Evolutionary conservation across 306 rosid species (phyloP), one percentile per base, ranked within the genome.

Genomic region (Corylus heterophylla): DNA sequence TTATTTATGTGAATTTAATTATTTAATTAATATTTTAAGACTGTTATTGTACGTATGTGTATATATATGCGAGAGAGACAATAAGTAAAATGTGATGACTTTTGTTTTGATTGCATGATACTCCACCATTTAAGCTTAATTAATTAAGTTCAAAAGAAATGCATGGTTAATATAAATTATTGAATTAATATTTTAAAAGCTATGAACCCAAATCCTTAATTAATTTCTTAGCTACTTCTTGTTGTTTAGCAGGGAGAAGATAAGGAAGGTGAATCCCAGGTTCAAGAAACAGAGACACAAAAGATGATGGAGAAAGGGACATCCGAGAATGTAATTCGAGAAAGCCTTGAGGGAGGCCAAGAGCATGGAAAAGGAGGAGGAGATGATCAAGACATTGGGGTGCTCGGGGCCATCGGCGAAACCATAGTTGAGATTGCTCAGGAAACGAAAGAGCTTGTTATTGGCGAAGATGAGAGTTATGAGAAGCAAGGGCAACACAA

Each of bases 381-480:
- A 25, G 52, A 64, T 10, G 45, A 5, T 39, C 74, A 2, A 4
- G 84, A 67, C 63, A 52, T 11, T 8, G 89, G 90, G 6, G 78
- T 87, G 17, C 37, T 89, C 22, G 85, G 78, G 25, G 90, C 92
- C 54, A 74, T 90, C 49, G 94, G 91, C 2, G 98, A 90, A 67
- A 88, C 97, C 3, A 74, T 88, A 44, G 52, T 74, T 7, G 97
- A 91, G 82, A 88, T 89, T 5, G 97, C 92, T 0, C 68, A 89
- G 79, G 82, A 91, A 51, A 85, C 92, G 0, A 88, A 84, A 75
- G 81, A 81, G 11, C 37, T 87, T 4, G 91, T 84, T 64, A 77
- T 82, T 47, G 97, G 76, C 37, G 11, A 4, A 13, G 35, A 31
- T 31, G 35, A 31, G 35, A 31, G 8, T 5, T 9, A 74, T 4